Percentiles rank a stretch among this genome's conserved stretches.
phyloP scores from a whole-genome alignment of 2,329 filamentous ascomycete species.

The Fusarium metavorans region DNA sequence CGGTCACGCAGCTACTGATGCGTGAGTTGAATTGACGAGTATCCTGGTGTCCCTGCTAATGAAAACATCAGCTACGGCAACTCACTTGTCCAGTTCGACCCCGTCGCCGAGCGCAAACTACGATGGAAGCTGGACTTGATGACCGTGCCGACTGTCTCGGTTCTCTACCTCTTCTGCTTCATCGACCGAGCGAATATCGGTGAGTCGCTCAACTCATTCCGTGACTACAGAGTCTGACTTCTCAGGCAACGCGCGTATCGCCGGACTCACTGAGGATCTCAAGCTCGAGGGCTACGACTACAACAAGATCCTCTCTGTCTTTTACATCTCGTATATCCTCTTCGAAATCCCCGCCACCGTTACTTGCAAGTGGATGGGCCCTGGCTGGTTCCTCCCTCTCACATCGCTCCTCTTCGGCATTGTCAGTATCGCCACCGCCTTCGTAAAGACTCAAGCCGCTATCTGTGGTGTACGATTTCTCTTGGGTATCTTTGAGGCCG shows the following conservation, averaged over 20 bases:
- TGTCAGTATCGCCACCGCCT: conserved; percentile 70
- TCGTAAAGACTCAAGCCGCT: conserved; percentile 63
- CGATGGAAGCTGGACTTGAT: conserved; percentile 74
- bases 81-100: conserved; percentile 43
- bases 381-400: conserved; percentile 72
- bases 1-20: conserved; percentile 39
- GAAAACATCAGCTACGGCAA: conserved; percentile 36
- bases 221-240: background rate
- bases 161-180: conserved; percentile 80
- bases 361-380: conserved; percentile 72
- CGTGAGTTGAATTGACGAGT: conserved; percentile 27
- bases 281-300: conserved; percentile 69
- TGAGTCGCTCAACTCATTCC: conserved; percentile 46
- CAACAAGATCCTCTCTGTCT: conserved; percentile 70
- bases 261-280: conserved; percentile 68
- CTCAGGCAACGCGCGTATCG: conserved; percentile 63
- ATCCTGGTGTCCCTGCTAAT: conserved; percentile 4
- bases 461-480: conserved; percentile 70
- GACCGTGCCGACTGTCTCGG: conserved; percentile 73
- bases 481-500: conserved; percentile 72
- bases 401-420: conserved; percentile 69
- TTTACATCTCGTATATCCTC: conserved; percentile 75
- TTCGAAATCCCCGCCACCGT: conserved; percentile 75
- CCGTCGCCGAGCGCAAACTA: conserved; percentile 65
- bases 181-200: conserved; percentile 82